Evolutionary conservation across 768 basidiomycete genomes (phyloP), one percentile per base, ranked within the genome.

Genomic region (Neoboletus subvelutipes): DNA sequence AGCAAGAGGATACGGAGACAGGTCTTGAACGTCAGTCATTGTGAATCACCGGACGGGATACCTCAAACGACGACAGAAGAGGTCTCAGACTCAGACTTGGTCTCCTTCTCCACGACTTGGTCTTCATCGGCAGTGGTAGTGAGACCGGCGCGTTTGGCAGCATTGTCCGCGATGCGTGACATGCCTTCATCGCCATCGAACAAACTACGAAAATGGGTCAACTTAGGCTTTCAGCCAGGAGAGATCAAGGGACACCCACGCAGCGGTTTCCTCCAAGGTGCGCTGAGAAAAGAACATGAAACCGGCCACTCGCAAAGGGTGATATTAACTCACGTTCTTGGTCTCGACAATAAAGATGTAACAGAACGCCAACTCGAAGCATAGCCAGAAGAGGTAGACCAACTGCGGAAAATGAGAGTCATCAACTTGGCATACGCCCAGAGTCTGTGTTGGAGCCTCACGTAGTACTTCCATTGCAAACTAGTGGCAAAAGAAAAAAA

Each of bases 401-500:
- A 62, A 24, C 55, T 62, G 15, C 24, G 34, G 13, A 13, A 52
- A 34, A 28, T 15, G 15, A 28, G 20, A 15, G n/a, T 31, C 11
- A 28, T 41, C 12, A 49, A 18, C 17, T 13, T 39, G 49, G 6
- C 18, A 42, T 39, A n/a, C 4, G n/a, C n/a, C 24, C 1, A 39
- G 28, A 17, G 12, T 31, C 5, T 4, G 5, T 15, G 43, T n/a
- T 29, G 37, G 39, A 28, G 1, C 62, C 74, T 64, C 36, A 76
- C 73, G 58, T 78, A 78, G 70, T 77, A 80, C 62, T 78, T 78
- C 79, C 80, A 82, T 26, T 69, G 71, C 46, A 81, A 60, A 8
- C 66, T 67, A 55, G 11, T 3, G 24, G 26, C n/a, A 15, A 9
- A 26, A 7, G 34, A 20, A 9, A 28, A n/a, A n/a, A 10, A 7